Evolutionary conservation across 352 stramenopile species (phyloP), one percentile per base, ranked within the genome.

Genomic region (Ophiocytium majus): DNA sequence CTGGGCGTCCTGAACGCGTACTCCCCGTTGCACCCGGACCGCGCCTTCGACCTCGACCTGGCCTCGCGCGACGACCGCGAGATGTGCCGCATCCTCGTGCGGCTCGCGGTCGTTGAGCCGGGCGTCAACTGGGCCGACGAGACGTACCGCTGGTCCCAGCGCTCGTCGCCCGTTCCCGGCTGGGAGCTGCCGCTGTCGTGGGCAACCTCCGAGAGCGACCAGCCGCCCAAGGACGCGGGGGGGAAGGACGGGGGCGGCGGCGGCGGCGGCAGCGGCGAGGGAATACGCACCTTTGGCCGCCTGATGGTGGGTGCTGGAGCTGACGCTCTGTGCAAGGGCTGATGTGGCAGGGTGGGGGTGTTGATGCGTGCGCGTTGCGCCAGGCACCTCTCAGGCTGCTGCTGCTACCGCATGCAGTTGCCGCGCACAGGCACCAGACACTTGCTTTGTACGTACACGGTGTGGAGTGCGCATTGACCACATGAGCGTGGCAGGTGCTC

Each of bases 1-100:
- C 88, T 96, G 19, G 93, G 93, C 0, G 95, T 92, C 90, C 92
- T 96, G 28, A 96, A 95, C 49, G 90, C 94, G 5, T 90, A 94
- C 63, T 93, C 95, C 75, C 92, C 93, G 0, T 79, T 91, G 32
- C 90, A 93, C 43, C 92, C 93, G 0, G 92, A 96, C 81, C 91
- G 93, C 0, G 89, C 91, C 57, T 96, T 94, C 49, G 90, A 90
- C 43, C 50, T 96, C 0, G 90, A 96, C 36, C 86, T 96, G 9
- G 91, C 91, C 34, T 86, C 93, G 35, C 88, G 90, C 9, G 93
- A 96, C 43, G 92, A 96, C 43, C 91, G 93, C 0, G 91, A 95
- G 64, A 90, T 96, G 0, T 93, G 93, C 36, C 36, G 83, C 76
- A 63, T 95, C 0, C 85, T 96, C 0, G 89, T 92, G 0, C 91